Evolutionary conservation across 2,329 filamentous ascomycete genomes (phyloP).

Genomic region (Rosellinia necatrix): DNA sequence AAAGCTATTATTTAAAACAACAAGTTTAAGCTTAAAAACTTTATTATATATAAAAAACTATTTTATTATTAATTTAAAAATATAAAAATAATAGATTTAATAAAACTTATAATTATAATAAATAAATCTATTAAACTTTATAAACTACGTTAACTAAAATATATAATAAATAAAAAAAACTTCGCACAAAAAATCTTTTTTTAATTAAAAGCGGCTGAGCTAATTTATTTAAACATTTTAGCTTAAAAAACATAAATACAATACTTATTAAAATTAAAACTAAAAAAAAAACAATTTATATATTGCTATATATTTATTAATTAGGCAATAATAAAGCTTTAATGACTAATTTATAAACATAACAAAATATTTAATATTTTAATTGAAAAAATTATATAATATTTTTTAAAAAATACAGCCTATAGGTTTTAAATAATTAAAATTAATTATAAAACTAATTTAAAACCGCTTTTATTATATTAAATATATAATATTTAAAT

Average conservation of each 20-base stretch:
- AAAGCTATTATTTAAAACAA: not conserved
- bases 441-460: conserved; percentile 4
- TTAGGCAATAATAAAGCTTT: conserved; percentile 8
- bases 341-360: conserved; percentile 2
- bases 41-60: conserved; percentile 8
- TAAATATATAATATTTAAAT: conserved; percentile 1
- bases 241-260: not conserved
- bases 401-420: not conserved
- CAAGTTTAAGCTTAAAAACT: not conserved
- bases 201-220: not conserved
- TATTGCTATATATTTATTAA: not conserved
- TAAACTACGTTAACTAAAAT: not conserved
- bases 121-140: not conserved
- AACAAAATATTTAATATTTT: conserved; percentile 3
- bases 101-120: conserved; percentile 4
- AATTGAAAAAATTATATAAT: conserved; percentile 2
- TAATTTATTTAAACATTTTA: not conserved
- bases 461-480: not conserved
- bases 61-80: not conserved
- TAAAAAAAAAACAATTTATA: not conserved
- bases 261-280: not conserved
- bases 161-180: conserved; percentile 3
- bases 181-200: not conserved
- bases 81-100: not conserved
- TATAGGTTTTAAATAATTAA: not conserved